phyloP scores from a whole-genome alignment of 2,329 filamentous ascomycete species.

The Penicillium sp. region DNA sequence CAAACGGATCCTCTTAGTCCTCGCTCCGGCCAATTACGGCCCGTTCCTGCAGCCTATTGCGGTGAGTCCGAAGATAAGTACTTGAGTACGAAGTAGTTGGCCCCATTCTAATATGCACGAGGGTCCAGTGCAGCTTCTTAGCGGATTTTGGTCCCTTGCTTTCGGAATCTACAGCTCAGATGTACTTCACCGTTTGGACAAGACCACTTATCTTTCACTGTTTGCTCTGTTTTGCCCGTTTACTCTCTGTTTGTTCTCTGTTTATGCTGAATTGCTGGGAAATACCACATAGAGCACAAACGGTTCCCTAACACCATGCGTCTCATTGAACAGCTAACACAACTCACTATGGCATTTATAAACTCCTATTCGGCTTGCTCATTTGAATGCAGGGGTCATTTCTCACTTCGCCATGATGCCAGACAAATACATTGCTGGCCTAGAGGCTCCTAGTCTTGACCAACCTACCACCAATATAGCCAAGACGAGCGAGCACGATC shows the following conservation, averaged over 20 bases:
- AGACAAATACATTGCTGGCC: no score
- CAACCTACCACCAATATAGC: not conserved
- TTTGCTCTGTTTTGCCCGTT: not conserved
- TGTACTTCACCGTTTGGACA: not conserved
- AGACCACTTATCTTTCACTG: not conserved
- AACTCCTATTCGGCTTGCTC: not conserved
- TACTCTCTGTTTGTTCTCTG: not conserved
- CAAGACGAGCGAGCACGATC: not conserved
- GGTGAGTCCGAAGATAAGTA: not conserved
- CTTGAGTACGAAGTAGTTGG: not conserved
- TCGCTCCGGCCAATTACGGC: not conserved
- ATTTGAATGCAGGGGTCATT: not conserved
- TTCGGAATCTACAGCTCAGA: not conserved
- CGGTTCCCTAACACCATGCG: not conserved
- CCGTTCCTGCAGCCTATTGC: not conserved
- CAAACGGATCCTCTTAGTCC: not conserved
- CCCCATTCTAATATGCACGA: not conserved
- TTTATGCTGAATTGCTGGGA: not conserved
- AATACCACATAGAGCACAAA: not conserved
- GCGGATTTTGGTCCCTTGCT: not conserved
- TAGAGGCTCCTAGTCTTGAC: no score
- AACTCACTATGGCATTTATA: not conserved
- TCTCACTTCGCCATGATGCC: not conserved
- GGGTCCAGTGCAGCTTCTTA: not conserved
- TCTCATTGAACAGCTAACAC: not conserved